A percentile compares a stretch with the other conserved stretches of the same genome.
These are phyloP conservation scores for Fusarium sambucinum DNA, from an alignment of 2,329 filamentous ascomycete species.

Conservation along the genomic window DNA sequence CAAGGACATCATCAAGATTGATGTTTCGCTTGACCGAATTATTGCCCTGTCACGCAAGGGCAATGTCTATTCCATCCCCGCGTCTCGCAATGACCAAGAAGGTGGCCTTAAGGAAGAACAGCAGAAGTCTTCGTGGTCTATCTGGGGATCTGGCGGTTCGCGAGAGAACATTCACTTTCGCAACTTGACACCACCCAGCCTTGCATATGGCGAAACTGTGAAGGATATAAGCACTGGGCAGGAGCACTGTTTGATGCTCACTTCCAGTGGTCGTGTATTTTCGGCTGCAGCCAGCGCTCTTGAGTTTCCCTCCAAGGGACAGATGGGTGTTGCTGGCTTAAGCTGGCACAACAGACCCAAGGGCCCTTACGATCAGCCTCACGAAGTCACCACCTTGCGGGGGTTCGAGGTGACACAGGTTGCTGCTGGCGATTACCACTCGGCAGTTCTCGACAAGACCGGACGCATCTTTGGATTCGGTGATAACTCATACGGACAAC, in stretches of 20 bases:
- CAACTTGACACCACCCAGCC: conserved; percentile 71
- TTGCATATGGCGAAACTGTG: conserved; percentile 78
- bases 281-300: conserved; percentile 85
- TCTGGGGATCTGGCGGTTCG: conserved; percentile 66
- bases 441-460: conserved; percentile 78
- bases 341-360: conserved; percentile 81
- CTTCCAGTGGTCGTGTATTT: conserved; percentile 86
- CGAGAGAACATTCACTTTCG: conserved; percentile 74
- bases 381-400: conserved; percentile 79
- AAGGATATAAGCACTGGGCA: conserved; percentile 80
- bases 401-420: conserved; percentile 79
- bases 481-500: conserved; percentile 90
- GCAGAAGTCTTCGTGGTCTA: conserved; percentile 72
- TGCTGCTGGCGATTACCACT: conserved; percentile 89
- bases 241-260: conserved; percentile 89
- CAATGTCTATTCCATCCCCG: conserved; percentile 85
- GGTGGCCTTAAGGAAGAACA: conserved; percentile 73
- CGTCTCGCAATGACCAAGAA: conserved; percentile 77
- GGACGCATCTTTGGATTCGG: conserved; percentile 89
- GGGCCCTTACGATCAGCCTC: conserved; percentile 83
- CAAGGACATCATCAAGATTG: conserved; percentile 81
- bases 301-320: conserved; percentile 83
- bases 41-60: conserved; percentile 81
- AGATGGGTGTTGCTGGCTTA: conserved; percentile 87
- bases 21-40: conserved; percentile 84